Conservation (phyloP, 73 alveolate genomes). For the Halteria grandinella region DNA sequence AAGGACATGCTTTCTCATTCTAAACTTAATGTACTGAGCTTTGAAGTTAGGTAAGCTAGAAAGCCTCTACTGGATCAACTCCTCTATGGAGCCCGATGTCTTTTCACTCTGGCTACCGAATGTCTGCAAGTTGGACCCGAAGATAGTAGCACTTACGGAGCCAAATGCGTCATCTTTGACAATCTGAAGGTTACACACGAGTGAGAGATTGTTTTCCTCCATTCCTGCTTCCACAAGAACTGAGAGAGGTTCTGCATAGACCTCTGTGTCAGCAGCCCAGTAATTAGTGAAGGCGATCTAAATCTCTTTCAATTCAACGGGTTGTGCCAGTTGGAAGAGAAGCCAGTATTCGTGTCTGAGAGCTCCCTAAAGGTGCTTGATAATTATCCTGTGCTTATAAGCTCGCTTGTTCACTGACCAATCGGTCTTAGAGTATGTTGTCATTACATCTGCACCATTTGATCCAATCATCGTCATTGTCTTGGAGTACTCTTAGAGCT, state of each 20-base stretch:
- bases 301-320: slow-evolving; percentile 53
- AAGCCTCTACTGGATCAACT: slow-evolving; percentile 10
- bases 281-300: slow-evolving; percentile 62
- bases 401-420: slow-evolving; percentile 67
- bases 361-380: slow-evolving; percentile 4
- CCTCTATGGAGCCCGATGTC: too few relatives aligned
- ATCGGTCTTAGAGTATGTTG: slow-evolving; percentile 31
- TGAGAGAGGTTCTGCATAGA: slow-evolving; percentile 63
- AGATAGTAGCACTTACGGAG: slow-evolving; percentile 49
- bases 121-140: slow-evolving; percentile 47
- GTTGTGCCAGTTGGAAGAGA: slow-evolving; percentile 33
- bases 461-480: slow-evolving; percentile 25
- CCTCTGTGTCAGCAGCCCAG: slow-evolving; percentile 66
- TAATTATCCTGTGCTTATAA: slow-evolving; percentile 57
- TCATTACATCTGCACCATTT: slow-evolving; percentile 13
- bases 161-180: slow-evolving; percentile 70
- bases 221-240: slow-evolving; percentile 69
- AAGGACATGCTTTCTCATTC: slow-evolving; percentile 51
- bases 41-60: slow-evolving; percentile 20
- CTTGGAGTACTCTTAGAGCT: slow-evolving; percentile 47
- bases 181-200: slow-evolving; percentile 36
- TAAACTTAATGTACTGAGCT: slow-evolving; percentile 49
- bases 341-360: slow-evolving; percentile 48
- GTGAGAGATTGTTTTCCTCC: slow-evolving; percentile 29
- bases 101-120: background rate